phyloP scores from a whole-genome alignment of 108 stramenopile species.

The Cyclotella cryptica region DNA sequence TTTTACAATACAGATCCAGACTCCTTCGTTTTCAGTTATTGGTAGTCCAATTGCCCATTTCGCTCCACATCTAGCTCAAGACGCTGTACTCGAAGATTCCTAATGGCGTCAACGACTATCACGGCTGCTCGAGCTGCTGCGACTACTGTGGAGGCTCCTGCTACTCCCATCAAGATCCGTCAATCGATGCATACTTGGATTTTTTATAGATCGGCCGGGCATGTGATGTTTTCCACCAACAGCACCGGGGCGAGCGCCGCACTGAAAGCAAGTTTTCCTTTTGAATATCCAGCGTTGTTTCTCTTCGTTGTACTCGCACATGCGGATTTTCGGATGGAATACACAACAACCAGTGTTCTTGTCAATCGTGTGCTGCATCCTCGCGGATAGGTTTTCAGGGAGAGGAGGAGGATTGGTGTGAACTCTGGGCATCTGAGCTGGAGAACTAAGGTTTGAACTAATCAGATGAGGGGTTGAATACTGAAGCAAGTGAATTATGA shows the following conservation, averaged over 20 bases:
- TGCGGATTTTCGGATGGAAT: slow-evolving; percentile 15
- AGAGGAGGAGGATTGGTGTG: slow-evolving; percentile 21
- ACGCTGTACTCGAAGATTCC: too few species aligned
- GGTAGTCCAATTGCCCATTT: too few species aligned
- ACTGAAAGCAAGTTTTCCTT: slow-evolving; percentile 26
- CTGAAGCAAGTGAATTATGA: not conserved
- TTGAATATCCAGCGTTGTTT: slow-evolving; percentile 18
- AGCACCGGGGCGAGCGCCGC: slow-evolving; percentile 17
- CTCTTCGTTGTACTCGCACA: slow-evolving; percentile 19
- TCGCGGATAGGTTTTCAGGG: slow-evolving; percentile 16
- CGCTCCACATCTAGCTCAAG: too few species aligned
- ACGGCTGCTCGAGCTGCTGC: not conserved
- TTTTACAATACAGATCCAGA: too few species aligned
- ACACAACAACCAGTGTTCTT: slow-evolving; percentile 25
- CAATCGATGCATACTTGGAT: not conserved
- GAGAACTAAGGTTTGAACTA: not conserved
- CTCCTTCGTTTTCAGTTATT: too few species aligned
- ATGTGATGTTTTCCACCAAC: slow-evolving; percentile 26
- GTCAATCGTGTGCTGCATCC: slow-evolving; percentile 21
- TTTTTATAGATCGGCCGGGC: slow-evolving; percentile 12
- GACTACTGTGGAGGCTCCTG: slow-evolving; percentile 5
- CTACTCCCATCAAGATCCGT: slow-evolving; percentile 1
- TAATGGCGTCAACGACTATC: not conserved
- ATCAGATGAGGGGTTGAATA: not conserved
- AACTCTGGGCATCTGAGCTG: slow-evolving; percentile 3